A percentile compares a stretch with the other conserved stretches of the same genome.
phyloP scores from a whole-genome alignment of 2,329 filamentous ascomycete species.

The Bertia moriformis region DNA sequence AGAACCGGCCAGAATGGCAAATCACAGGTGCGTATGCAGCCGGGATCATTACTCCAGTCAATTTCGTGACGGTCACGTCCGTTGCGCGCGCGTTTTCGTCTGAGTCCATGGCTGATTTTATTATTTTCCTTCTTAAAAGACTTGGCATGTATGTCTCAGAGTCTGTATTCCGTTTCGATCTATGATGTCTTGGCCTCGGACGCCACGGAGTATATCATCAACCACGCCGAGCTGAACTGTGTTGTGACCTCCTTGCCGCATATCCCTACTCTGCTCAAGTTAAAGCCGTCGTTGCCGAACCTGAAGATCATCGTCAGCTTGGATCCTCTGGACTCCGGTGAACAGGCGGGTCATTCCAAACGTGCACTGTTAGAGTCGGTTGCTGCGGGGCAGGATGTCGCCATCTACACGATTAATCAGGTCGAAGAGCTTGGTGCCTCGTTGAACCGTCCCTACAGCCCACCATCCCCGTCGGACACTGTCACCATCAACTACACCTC shows the following conservation, averaged over 20 bases:
- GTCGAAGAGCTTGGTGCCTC: conserved; percentile 69
- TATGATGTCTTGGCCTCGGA: conserved; percentile 93
- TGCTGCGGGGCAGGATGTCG: conserved; percentile 59
- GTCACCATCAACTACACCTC: conserved; percentile 88
- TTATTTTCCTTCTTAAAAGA: conserved; percentile 46
- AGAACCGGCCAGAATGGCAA: conserved; percentile 82
- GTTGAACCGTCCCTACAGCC: conserved; percentile 54
- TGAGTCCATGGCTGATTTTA: not conserved
- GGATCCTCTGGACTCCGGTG: conserved; percentile 69
- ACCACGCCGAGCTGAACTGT: conserved; percentile 64
- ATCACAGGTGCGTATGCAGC: conserved; percentile 47
- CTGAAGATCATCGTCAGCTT: conserved; percentile 81
- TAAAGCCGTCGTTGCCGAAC: conserved; percentile 60
- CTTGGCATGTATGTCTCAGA: conserved; percentile 73
- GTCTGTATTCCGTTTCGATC: conserved; percentile 77
- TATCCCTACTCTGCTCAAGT: conserved; percentile 66
- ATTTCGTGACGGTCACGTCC: conserved; percentile 1
- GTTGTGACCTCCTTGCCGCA: conserved; percentile 70
- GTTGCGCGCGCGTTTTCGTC: too few species aligned
- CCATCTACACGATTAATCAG: conserved; percentile 64
- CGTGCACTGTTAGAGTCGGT: conserved; percentile 61
- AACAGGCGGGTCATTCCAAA: conserved; percentile 66
- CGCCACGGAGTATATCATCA: conserved; percentile 87
- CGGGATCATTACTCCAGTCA: not conserved
- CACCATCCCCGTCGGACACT: conserved; percentile 60